Conservation (phyloP, 164 flowering plant genomes). For the Magnolia changhungtana region DNA sequence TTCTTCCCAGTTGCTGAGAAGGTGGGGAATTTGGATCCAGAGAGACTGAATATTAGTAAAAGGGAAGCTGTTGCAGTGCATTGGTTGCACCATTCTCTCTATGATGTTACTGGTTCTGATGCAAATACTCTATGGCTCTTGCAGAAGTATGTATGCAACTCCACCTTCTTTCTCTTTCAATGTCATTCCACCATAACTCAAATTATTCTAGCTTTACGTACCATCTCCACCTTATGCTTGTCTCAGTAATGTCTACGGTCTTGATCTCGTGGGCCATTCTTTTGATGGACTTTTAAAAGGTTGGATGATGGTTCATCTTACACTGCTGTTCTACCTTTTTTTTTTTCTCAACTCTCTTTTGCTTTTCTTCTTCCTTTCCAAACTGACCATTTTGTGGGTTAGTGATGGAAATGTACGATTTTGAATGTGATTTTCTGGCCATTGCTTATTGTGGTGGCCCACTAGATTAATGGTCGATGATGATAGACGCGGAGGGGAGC, state of each 20-base stretch:
- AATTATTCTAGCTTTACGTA: too few relatives aligned
- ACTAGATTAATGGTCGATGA: background rate
- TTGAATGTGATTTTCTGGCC: background rate
- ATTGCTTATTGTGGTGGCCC: background rate
- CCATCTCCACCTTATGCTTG: background rate
- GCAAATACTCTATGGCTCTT: constrained; percentile 73
- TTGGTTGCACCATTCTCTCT: constrained; percentile 94
- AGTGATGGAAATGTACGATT: background rate
- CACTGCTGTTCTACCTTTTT: background rate
- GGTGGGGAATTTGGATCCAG: constrained; percentile 73
- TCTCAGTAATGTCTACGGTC: background rate
- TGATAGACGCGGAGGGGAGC: background rate
- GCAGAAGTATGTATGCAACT: constrained; percentile 54
- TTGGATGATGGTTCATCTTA: background rate
- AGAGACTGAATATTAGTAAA: constrained; percentile 68
- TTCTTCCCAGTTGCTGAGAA: constrained; percentile 80
- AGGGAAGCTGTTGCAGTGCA: constrained; percentile 96
- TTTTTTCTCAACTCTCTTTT: background rate
- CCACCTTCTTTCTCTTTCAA: background rate
- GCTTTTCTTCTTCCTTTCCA: background rate
- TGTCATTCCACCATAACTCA: background rate
- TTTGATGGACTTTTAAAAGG: too few relatives aligned
- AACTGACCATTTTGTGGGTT: background rate
- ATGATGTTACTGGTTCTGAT: constrained; percentile 92
- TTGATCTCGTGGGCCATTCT: background rate